phyloP scores from a whole-genome alignment of 2,329 filamentous ascomycete species.

The Colletotrichum limetticola region DNA sequence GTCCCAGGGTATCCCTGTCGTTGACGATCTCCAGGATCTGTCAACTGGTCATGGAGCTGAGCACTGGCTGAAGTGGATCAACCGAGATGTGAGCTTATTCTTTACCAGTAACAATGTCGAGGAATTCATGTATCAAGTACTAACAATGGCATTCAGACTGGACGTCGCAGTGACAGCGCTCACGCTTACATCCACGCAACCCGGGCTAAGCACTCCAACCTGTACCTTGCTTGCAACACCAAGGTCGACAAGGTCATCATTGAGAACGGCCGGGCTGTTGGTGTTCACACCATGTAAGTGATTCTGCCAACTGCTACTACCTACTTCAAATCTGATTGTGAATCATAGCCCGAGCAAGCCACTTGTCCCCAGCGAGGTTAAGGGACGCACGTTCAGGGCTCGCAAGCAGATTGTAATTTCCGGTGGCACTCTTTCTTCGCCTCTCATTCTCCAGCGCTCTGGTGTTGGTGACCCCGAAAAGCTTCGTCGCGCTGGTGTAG shows the following conservation, averaged over 20 bases:
- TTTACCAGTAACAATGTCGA: neutral
- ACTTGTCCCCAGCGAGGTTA: slow-evolving; percentile 64
- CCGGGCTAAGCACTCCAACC: slow-evolving; percentile 73
- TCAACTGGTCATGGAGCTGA: slow-evolving; percentile 77
- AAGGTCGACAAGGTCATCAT: slow-evolving; percentile 83
- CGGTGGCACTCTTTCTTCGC: slow-evolving; percentile 78
- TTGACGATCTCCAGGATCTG: slow-evolving; percentile 82
- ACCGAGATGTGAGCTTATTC: slow-evolving; percentile 62
- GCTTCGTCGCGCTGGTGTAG: slow-evolving; percentile 73
- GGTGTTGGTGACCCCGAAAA: slow-evolving; percentile 80
- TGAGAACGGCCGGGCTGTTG: slow-evolving; percentile 77
- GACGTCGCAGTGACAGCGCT: slow-evolving; percentile 79
- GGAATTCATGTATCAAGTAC: neutral
- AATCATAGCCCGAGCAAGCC: slow-evolving; percentile 68
- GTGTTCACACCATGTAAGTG: slow-evolving; percentile 70
- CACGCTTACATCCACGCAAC: slow-evolving; percentile 84
- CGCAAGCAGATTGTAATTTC: slow-evolving; percentile 81
- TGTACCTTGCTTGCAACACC: slow-evolving; percentile 79
- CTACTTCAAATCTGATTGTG: slow-evolving; percentile 24
- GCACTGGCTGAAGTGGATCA: slow-evolving; percentile 90
- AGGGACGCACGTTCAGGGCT: slow-evolving; percentile 68
- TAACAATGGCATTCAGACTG: slow-evolving; percentile 55
- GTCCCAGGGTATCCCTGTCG: slow-evolving; percentile 77
- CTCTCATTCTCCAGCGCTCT: slow-evolving; percentile 79
- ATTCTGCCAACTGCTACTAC: slow-evolving; percentile 39